Conservation (phyloP, 495 filamentous ascomycete species). For the Articulospora tetracladia region DNA sequence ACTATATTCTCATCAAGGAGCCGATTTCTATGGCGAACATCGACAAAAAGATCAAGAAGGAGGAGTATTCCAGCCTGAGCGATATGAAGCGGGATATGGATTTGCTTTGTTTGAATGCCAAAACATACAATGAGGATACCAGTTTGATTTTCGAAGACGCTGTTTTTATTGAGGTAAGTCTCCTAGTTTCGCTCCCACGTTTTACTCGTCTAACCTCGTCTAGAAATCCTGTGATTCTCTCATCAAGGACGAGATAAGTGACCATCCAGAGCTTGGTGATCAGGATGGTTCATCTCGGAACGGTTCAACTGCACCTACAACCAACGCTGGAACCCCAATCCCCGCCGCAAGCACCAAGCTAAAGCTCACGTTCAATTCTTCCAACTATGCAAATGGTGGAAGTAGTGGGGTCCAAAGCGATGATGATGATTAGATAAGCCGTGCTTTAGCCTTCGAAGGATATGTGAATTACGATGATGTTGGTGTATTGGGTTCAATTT, state of each 20-base stretch:
- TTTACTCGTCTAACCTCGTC: slow-evolving; percentile 28
- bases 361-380: slow-evolving; percentile 25
- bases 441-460: not conserved
- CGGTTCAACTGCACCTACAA: slow-evolving; percentile 64
- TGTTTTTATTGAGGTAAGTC: slow-evolving; percentile 83
- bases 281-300: slow-evolving; percentile 58
- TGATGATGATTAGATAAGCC: slow-evolving; percentile 22
- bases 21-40: slow-evolving; percentile 95
- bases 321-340: slow-evolving; percentile 67
- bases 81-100: slow-evolving; percentile 81
- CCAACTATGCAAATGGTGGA: slow-evolving; percentile 25
- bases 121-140: slow-evolving; percentile 93
- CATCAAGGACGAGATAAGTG: slow-evolving; percentile 64
- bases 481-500: slow-evolving; percentile 11
- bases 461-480: slow-evolving; percentile 1
- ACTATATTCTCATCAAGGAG: slow-evolving; percentile 86
- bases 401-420: slow-evolving; percentile 27
- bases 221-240: slow-evolving; percentile 65
- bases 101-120: slow-evolving; percentile 82
- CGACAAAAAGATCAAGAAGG: slow-evolving; percentile 86
- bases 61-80: slow-evolving; percentile 77
- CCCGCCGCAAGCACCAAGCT: slow-evolving; percentile 30
- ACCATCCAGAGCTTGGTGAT: slow-evolving; percentile 68
- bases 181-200: not conserved
- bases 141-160: slow-evolving; percentile 90